These are phyloP conservation scores for Chaetomium sp. DNA, from an alignment of 2,329 filamentous ascomycete species.

Conservation along the genomic window DNA sequence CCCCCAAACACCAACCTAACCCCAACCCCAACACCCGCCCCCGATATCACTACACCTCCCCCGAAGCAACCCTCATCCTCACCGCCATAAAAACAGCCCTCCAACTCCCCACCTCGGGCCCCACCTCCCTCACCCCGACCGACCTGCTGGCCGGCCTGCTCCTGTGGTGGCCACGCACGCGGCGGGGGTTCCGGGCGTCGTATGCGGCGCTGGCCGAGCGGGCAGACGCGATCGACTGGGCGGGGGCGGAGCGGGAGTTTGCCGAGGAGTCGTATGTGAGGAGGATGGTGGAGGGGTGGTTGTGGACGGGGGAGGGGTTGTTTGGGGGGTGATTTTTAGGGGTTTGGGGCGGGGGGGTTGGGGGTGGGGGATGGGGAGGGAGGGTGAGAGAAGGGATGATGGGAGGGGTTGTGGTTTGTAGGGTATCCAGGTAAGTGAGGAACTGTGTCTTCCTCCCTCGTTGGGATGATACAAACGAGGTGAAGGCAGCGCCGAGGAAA, in stretches of 20 bases:
- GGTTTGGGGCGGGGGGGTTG: not conserved
- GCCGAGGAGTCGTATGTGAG: not conserved
- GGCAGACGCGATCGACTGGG: constrained; percentile 14
- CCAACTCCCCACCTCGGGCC: not conserved
- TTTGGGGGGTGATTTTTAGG: not conserved
- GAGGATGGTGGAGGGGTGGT: constrained; percentile 1
- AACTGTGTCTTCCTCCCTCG: not conserved
- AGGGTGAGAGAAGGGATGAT: not conserved
- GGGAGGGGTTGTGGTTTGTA: not conserved
- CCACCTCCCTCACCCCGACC: not conserved
- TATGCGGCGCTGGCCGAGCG: not conserved
- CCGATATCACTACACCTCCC: constrained; percentile 6
- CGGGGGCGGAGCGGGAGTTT: constrained; percentile 5
- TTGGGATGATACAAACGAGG: not conserved
- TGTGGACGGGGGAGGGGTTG: not conserved
- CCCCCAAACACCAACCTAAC: not conserved
- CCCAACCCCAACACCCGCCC: not conserved
- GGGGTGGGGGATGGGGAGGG: not conserved
- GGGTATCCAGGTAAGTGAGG: not conserved
- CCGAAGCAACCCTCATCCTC: not conserved
- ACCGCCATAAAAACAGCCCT: not conserved
- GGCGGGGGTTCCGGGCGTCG: not conserved
- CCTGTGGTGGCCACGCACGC: not conserved
- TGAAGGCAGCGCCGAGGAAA: not conserved
- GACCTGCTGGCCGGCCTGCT: constrained; percentile 7